A percentile compares a stretch with the other conserved stretches of the same genome.
phyloP scores from a whole-genome alignment of 495 filamentous ascomycete species.

The Tricharina praecox region DNA sequence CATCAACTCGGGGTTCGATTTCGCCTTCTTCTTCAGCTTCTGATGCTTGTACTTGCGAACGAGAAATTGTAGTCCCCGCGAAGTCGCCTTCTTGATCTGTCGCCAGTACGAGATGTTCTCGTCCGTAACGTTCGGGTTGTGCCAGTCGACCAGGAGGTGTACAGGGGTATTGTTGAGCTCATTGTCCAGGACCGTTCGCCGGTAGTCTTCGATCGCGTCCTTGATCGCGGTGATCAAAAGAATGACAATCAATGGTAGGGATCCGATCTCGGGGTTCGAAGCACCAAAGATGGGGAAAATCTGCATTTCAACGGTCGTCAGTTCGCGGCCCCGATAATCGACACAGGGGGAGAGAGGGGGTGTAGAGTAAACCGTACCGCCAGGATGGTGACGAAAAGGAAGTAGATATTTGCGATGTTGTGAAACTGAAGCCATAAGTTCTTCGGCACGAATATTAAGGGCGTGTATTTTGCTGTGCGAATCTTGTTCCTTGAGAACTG shows the following conservation, averaged over 20 bases:
- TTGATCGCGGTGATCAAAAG: constrained; percentile 81
- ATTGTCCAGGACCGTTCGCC: constrained; percentile 78
- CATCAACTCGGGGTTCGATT: constrained; percentile 8
- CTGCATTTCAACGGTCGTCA: constrained; percentile 34
- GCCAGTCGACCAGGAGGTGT: constrained; percentile 70
- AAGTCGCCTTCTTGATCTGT: constrained; percentile 76
- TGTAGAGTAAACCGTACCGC: constrained; percentile 43
- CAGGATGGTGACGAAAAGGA: constrained; percentile 89
- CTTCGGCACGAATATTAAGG: constrained; percentile 91
- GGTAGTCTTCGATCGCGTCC: constrained; percentile 96
- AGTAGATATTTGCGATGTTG: constrained; percentile 97
- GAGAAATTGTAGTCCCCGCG: constrained; percentile 30
- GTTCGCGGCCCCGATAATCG: too few relatives aligned
- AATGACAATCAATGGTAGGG: constrained; percentile 87
- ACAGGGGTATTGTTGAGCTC: constrained; percentile 94
- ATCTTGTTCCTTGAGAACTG: constrained; percentile 88
- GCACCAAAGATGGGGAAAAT: constrained; percentile 93
- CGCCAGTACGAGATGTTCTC: constrained; percentile 79
- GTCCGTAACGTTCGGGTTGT: constrained; percentile 83
- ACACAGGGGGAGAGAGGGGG: too few relatives aligned
- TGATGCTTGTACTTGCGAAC: constrained; percentile 20
- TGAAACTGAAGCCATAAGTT: constrained; percentile 96
- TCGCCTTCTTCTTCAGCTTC: constrained; percentile 30
- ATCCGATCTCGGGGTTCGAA: constrained; percentile 72
- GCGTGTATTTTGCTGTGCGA: constrained; percentile 89